phyloP scores from a whole-genome alignment of 805 yeast species.

The Nakazawaea ambrosiae region DNA sequence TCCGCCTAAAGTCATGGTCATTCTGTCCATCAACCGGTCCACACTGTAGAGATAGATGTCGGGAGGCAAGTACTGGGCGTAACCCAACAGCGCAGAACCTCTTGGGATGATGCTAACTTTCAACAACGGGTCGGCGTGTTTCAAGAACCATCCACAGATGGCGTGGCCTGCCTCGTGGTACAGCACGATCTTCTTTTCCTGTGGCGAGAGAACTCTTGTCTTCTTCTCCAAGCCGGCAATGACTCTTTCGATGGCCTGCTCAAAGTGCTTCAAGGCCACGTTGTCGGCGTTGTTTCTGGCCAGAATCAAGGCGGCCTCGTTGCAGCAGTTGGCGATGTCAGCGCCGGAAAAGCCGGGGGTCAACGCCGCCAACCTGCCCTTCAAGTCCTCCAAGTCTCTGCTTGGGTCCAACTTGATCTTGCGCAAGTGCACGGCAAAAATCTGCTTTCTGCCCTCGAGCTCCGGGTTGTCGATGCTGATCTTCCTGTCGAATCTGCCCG shows the following conservation, averaged over 20 bases:
- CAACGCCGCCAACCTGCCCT: slow-evolving; percentile 82
- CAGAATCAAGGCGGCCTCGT: slow-evolving; percentile 90
- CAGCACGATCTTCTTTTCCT: slow-evolving; percentile 81
- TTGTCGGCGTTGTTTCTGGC: slow-evolving; percentile 64
- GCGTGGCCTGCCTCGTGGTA: slow-evolving; percentile 98
- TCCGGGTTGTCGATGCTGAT: slow-evolving; percentile 83
- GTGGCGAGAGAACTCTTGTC: slow-evolving; percentile 68
- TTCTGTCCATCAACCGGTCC: slow-evolving; percentile 72
- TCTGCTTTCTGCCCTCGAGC: slow-evolving; percentile 81
- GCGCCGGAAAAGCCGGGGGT: slow-evolving; percentile 97
- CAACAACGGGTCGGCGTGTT: slow-evolving; percentile 82
- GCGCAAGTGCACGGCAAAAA: slow-evolving; percentile 72
- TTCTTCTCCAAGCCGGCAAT: slow-evolving; percentile 92
- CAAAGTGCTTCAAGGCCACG: slow-evolving; percentile 71
- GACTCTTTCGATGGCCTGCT: slow-evolving; percentile 89
- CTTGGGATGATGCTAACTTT: slow-evolving; percentile 94
- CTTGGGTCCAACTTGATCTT: slow-evolving; percentile 42
- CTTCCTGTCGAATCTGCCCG: slow-evolving; percentile 92
- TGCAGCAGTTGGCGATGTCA: slow-evolving; percentile 90
- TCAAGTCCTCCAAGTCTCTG: slow-evolving; percentile 45
- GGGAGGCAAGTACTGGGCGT: slow-evolving; percentile 90
- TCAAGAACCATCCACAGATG: slow-evolving; percentile 87
- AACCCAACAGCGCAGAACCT: slow-evolving; percentile 94
- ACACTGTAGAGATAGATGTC: slow-evolving; percentile 76
- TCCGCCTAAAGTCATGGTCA: slow-evolving; percentile 94